Conservation (phyloP, 805 yeast species). For the Kockiozyma suomiensis region DNA sequence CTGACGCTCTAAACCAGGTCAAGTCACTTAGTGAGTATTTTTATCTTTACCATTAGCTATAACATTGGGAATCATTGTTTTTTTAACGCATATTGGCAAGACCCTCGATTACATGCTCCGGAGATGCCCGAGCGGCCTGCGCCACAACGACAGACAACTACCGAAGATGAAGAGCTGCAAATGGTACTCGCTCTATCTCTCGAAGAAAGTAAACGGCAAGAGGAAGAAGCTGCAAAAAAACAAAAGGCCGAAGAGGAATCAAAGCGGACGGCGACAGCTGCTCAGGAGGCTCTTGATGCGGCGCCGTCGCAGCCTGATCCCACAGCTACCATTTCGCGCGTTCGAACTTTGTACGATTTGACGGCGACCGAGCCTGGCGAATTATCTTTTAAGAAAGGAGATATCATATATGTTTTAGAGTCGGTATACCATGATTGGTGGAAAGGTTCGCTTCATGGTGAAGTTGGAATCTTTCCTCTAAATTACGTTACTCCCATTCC, state of each 20-base stretch:
- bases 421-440: conserved; percentile 94
- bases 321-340: conserved; percentile 56
- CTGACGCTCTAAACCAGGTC: conserved; percentile 59
- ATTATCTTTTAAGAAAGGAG: conserved; percentile 82
- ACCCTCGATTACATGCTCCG: conserved; percentile 51
- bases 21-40: conserved; percentile 41
- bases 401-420: conserved; percentile 82
- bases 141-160: conserved; percentile 10
- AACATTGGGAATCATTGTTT: too few species aligned
- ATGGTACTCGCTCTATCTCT: conserved; percentile 75
- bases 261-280: neutral
- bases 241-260: conserved; percentile 15
- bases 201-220: conserved; percentile 50
- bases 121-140: conserved; percentile 59
- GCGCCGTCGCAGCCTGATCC: conserved; percentile 19
- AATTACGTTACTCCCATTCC: conserved; percentile 84
- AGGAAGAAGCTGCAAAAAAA: conserved; percentile 15
- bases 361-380: conserved; percentile 82
- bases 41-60: neutral
- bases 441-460: conserved; percentile 82
- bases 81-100: conserved; percentile 2
- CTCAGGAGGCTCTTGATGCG: conserved; percentile 4
- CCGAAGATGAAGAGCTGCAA: conserved; percentile 79
- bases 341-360: conserved; percentile 83
- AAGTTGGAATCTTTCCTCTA: conserved; percentile 85